Base-by-base conservation (phyloP, 805 yeast species). In the Candida ipomoeae region DNA sequence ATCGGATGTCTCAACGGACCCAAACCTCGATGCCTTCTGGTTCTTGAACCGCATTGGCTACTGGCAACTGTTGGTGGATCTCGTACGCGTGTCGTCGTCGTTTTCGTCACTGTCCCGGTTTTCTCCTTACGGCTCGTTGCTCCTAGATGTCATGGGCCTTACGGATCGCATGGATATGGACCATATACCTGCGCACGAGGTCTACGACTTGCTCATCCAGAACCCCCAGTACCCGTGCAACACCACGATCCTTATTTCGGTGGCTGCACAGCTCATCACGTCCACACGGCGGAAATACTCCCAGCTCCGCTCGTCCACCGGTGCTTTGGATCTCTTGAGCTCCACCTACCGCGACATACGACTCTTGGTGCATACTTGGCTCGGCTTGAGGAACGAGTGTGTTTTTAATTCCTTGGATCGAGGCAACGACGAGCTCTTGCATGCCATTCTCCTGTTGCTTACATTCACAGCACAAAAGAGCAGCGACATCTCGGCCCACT, bases 371-470 rank as follows among this genome's bases (percentile, higher is more conserved):
- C 56, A 48, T 38, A 18, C 46, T 3, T 57, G 60, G 60, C 49
- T 57, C n/a, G 35, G 50, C 15, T 48, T 57, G 40, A 36, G 51
- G 42, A 37, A 40, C 7, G 34, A 36, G n/a, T 50, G 56, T 41
- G 47, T 57, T 8, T 57, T 54, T 48, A 52, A 57, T 37, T 48
- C 55, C 17, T 42, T 51, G 32, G 60, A 53, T 18, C 41, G 43
- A 18, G 60, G 60, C 17, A 70, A 70, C 50, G 56, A 55, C 2
- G 62, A 59, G 26, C 53, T 70, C 17, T 70, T 70, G 42, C 55
- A 55, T 11, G 65, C 61, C 8, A 32, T 55, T 4, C 32, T 39
- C 10, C 44, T 41, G 50, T 40, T 53, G 31, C 48, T 53, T n/a
- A 40, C 26, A 5, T 59, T 48, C 40, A 32, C 53, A 1, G 26